phyloP scores from a whole-genome alignment of 2,329 filamentous ascomycete genomes.

The Colletotrichum eremochloae region DNA sequence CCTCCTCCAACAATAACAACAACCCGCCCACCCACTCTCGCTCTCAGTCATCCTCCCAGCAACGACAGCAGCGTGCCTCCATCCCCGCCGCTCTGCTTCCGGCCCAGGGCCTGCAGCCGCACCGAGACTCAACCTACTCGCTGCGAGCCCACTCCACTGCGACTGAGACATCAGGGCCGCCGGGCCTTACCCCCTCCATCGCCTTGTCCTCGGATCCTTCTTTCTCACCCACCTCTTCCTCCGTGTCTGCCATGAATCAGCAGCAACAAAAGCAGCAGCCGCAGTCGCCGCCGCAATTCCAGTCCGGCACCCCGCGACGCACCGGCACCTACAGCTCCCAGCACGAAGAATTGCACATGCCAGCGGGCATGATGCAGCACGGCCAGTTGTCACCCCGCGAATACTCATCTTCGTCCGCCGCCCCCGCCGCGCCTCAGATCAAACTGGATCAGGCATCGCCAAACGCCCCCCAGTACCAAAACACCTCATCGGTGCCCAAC shows the following conservation, averaged over 20 bases:
- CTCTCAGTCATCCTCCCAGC: constrained; percentile 24
- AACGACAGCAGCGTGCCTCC: constrained; percentile 33
- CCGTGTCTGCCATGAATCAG: constrained; percentile 40
- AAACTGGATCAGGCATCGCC: constrained; percentile 62
- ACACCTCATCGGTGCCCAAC: constrained; percentile 65
- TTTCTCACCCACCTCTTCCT: constrained; percentile 16
- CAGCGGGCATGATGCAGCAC: constrained; percentile 59
- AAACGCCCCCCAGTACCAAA: constrained; percentile 56
- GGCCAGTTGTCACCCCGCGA: constrained; percentile 63
- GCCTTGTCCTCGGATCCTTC: constrained; percentile 12
- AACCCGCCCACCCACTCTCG: constrained; percentile 12
- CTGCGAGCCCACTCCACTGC: constrained; percentile 30
- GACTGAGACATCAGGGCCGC: constrained; percentile 40
- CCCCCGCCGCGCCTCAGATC: constrained; percentile 60
- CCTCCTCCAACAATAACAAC: background rate
- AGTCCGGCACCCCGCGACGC: constrained; percentile 52
- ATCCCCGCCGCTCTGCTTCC: constrained; percentile 40
- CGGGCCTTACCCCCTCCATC: constrained; percentile 40
- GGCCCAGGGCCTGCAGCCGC: constrained; percentile 38
- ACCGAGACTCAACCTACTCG: constrained; percentile 31
- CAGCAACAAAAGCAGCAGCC: constrained; percentile 43
- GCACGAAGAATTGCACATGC: constrained; percentile 69
- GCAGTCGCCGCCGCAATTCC: constrained; percentile 55
- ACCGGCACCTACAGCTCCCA: constrained; percentile 55
- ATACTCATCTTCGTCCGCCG: constrained; percentile 52